Evolutionary conservation across 192 early-diverging fungal species (phyloP).

Genomic region (Chytriomyces confervae): DNA sequence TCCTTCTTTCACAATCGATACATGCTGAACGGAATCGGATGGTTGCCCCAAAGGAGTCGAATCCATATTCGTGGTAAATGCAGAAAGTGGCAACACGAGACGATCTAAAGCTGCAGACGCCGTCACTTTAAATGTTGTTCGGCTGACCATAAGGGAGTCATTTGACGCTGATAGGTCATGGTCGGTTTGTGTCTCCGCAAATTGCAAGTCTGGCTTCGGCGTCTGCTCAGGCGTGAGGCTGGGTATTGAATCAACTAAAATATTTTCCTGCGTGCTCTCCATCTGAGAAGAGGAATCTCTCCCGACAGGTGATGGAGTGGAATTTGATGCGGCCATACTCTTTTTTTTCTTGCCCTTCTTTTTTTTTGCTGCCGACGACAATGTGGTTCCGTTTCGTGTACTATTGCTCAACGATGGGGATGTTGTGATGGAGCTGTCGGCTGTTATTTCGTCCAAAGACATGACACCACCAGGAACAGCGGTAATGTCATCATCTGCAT

Average conservation of each 20-base stretch:
- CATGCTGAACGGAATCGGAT: not conserved
- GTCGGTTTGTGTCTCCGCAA: no score
- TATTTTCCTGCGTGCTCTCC: no score
- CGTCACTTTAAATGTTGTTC: not conserved
- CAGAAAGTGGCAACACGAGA: not conserved
- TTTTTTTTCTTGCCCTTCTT: conserved; percentile 1
- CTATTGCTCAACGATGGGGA: not conserved
- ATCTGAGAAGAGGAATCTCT: no score
- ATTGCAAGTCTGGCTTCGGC: no score
- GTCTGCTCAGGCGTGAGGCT: no score
- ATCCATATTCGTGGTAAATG: no score
- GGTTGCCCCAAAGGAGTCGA: no score
- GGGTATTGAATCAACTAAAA: no score
- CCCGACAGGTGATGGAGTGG: no score
- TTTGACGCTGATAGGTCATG: no score
- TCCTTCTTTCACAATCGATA: not conserved
- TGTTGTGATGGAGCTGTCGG: not conserved
- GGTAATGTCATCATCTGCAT: not conserved
- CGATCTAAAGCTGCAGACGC: not conserved
- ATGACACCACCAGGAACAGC: not conserved
- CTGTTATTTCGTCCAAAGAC: not conserved
- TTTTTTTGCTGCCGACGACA: not conserved
- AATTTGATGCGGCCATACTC: not conserved
- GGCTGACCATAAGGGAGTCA: no score
- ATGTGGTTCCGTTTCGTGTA: not conserved